These are phyloP conservation scores for Neoascochyta sp. DNA, from an alignment of 2,329 filamentous ascomycete genomes.

Conservation along the genomic window DNA sequence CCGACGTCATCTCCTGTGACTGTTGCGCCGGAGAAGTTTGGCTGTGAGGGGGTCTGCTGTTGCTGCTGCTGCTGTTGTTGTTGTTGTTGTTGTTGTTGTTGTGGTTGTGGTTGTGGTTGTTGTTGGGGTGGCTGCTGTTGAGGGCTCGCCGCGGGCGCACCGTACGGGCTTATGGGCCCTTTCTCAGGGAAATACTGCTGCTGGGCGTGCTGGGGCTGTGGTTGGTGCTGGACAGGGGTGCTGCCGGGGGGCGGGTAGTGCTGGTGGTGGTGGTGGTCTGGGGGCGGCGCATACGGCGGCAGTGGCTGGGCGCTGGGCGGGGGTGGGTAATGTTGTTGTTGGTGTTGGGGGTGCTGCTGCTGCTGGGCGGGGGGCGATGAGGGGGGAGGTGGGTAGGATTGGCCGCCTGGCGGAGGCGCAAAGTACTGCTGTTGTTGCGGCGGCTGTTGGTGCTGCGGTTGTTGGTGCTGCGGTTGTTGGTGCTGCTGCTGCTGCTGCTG, in stretches of 20 bases:
- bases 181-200: conserved; percentile 7
- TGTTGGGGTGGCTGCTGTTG: conserved; percentile 19
- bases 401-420: conserved; percentile 35
- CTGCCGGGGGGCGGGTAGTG: conserved; percentile 29
- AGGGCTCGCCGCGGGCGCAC: conserved; percentile 34
- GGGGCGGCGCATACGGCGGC: conserved; percentile 34
- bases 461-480: too few relatives aligned
- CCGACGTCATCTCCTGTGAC: conserved; percentile 76
- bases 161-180: conserved; percentile 23
- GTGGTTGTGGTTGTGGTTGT: conserved; percentile 34
- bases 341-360: conserved; percentile 20
- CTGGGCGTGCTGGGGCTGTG: conserved; percentile 21
- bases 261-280: conserved; percentile 23
- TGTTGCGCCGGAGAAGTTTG: conserved; percentile 30
- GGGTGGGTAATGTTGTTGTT: conserved; percentile 26
- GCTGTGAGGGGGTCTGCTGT: conserved; percentile 27
- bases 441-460: too few relatives aligned
- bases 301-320: conserved; percentile 21
- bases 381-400: conserved; percentile 37
- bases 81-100: conserved; percentile 23
- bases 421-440: conserved; percentile 41
- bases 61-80: conserved; percentile 29
- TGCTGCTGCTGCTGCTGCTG: too few relatives aligned
- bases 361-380: conserved; percentile 27
- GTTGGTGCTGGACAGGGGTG: conserved; percentile 19